Evolutionary conservation across 1,139 yeast genomes (phyloP), one percentile per base, ranked within the genome.

Genomic region (Yamadazyma conglobata): DNA sequence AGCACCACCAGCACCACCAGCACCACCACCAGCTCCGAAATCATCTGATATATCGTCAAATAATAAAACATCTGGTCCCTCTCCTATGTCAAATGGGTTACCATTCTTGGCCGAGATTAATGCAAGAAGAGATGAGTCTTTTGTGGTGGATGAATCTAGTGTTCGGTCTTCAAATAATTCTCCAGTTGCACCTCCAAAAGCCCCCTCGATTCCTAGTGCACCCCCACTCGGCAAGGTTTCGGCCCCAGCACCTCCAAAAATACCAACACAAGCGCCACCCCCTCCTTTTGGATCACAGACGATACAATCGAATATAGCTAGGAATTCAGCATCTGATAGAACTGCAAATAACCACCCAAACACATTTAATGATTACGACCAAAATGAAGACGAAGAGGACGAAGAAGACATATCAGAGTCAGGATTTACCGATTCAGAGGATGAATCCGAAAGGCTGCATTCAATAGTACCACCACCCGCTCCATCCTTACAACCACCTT

Each of bases 51-150:
- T n/a, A n/a, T n/a, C n/a, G n/a, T n/a, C n/a, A n/a, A n/a, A n/a
- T n/a, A n/a, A n/a, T n/a, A 29, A 5, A 6, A 24, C 45, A 10
- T 12, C 37, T 10, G 18, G 51, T 13, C 44, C 64, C 4, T 22
- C 45, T 8, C 35, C 50, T 16, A 19, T 44, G 15, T 43, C 57
- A 2, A 33, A 46, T 9, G 64, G 59, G 0, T 47, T 67, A 15
- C 72, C 73, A 3, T 66, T 66, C 39, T 56, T 66, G 19, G 64
- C 66, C 2, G 59, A 66, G 37, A 66, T 67, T 31, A 65, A 65
- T 34, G 59, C 69, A 1, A 60, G 58, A 40, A 50, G 73, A 40
- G 52, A 49, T 32, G 70, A 67, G 9, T 24, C 48, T 4, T 52
- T 46, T 40, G 70, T 63, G 10, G 66, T 64, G 2, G 70, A 61